Evolutionary conservation across 148 eudicot genomes (phyloP).

Genomic region (Mesembryanthemum crystallinum): DNA sequence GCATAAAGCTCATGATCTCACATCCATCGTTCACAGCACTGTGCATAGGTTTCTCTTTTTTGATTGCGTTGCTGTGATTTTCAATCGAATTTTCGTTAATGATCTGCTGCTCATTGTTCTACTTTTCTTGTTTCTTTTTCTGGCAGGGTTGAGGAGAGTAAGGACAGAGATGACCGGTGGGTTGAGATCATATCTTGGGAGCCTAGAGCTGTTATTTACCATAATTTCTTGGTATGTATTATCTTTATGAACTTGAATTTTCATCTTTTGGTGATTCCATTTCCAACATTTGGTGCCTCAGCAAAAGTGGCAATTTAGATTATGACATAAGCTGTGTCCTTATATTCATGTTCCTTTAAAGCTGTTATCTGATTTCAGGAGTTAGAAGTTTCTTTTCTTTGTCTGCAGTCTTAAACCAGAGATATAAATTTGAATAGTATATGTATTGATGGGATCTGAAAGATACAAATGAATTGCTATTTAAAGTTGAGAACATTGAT

Average conservation of each 20-base stretch:
- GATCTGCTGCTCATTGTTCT: neutral
- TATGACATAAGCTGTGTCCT: too few species aligned
- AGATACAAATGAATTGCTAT: too few species aligned
- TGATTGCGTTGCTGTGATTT: neutral
- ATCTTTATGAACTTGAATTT: neutral
- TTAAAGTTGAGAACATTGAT: too few species aligned
- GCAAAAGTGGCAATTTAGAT: neutral
- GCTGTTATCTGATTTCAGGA: too few species aligned
- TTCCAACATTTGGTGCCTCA: neutral
- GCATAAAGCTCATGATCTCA: constrained; percentile 56
- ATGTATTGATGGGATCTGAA: too few species aligned
- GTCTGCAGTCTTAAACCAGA: too few species aligned
- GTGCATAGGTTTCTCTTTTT: constrained; percentile 36
- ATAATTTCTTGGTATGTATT: constrained; percentile 73
- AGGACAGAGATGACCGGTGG: constrained; percentile 66
- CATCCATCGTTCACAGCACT: constrained; percentile 46
- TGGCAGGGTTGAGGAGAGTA: constrained; percentile 38
- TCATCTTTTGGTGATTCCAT: neutral
- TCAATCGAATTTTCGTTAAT: neutral
- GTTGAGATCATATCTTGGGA: constrained; percentile 91
- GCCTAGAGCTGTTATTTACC: constrained; percentile 85
- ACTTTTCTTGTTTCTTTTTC: neutral
- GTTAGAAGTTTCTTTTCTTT: too few species aligned
- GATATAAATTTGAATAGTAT: too few species aligned
- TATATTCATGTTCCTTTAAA: neutral